Conservation (phyloP, 768 basidiomycete species). For the Holtermanniella nyarrowii region DNA sequence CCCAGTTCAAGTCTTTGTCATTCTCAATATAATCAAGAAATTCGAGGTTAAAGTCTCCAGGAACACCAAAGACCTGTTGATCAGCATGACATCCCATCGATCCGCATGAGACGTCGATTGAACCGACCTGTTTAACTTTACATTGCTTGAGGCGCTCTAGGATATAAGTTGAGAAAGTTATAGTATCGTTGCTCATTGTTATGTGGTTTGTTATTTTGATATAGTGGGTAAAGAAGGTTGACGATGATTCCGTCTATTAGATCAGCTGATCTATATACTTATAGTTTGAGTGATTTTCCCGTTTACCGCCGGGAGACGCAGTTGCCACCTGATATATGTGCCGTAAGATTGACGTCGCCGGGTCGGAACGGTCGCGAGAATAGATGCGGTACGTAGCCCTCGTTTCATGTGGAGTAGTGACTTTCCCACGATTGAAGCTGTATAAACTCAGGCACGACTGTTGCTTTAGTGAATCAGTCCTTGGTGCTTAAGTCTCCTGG, state of each 20-base stretch:
- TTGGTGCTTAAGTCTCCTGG: too few species aligned
- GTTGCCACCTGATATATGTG: too few species aligned
- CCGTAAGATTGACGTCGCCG: too few species aligned
- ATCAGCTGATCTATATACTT: not conserved
- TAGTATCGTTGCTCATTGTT: constrained; percentile 22
- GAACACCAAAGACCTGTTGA: constrained; percentile 53
- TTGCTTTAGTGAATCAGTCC: too few species aligned
- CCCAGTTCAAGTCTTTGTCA: constrained; percentile 66
- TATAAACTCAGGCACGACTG: too few species aligned
- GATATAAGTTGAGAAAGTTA: constrained; percentile 38
- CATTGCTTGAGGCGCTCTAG: constrained; percentile 38
- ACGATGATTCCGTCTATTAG: not conserved
- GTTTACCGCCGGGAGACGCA: not conserved
- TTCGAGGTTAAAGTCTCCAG: constrained; percentile 75
- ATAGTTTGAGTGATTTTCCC: too few species aligned
- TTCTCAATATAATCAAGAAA: constrained; percentile 62
- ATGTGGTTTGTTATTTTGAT: too few species aligned
- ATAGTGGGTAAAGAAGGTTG: not conserved
- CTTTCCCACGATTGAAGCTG: too few species aligned
- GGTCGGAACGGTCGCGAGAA: too few species aligned
- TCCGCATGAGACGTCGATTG: not conserved
- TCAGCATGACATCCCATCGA: not conserved
- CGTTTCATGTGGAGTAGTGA: too few species aligned
- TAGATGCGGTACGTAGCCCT: too few species aligned
- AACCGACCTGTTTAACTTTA: constrained; percentile 49